Percentiles rank a stretch among this genome's conserved stretches.
phyloP scores from a whole-genome alignment of 2,329 filamentous ascomycete species.

The Cadophora sp. region DNA sequence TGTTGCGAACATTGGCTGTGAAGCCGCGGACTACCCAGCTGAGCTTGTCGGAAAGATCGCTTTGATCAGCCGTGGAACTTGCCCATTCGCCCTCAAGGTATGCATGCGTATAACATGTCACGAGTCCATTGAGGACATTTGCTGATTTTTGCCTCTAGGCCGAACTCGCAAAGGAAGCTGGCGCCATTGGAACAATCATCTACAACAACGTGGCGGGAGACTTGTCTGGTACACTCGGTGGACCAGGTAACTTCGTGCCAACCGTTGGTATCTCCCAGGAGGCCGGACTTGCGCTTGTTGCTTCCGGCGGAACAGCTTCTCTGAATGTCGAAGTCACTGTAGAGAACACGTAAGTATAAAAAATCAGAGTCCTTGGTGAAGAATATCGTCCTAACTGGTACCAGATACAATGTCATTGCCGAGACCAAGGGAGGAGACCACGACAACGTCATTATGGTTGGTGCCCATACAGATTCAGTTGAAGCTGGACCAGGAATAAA shows the following conservation, averaged over 20 bases:
- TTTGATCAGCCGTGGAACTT: conserved; percentile 73
- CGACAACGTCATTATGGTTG: conserved; percentile 69
- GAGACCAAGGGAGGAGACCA: conserved; percentile 64
- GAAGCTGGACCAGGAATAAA: conserved; percentile 58
- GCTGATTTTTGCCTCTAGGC: conserved; percentile 56
- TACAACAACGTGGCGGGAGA: conserved; percentile 71
- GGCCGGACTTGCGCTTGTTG: conserved; percentile 38
- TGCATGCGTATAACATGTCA: not conserved
- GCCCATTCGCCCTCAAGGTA: conserved; percentile 67
- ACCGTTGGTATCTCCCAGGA: conserved; percentile 54
- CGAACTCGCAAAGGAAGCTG: conserved; percentile 67
- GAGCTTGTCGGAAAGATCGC: conserved; percentile 68
- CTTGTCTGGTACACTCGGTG: conserved; percentile 71
- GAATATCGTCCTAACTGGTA: not conserved
- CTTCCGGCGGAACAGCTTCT: conserved; percentile 22
- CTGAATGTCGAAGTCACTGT: conserved; percentile 11
- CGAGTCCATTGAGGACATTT: not conserved
- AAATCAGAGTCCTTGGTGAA: no score
- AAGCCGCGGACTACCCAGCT: conserved; percentile 63
- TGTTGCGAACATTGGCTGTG: conserved; percentile 35
- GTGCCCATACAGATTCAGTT: conserved; percentile 68
- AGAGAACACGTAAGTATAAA: conserved; percentile 20
- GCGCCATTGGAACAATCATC: conserved; percentile 72
- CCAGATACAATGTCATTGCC: conserved; percentile 60
- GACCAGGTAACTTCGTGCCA: conserved; percentile 52